phyloP scores from a whole-genome alignment of 331 rosid genomes.

The Erythrophleum ivorense region DNA sequence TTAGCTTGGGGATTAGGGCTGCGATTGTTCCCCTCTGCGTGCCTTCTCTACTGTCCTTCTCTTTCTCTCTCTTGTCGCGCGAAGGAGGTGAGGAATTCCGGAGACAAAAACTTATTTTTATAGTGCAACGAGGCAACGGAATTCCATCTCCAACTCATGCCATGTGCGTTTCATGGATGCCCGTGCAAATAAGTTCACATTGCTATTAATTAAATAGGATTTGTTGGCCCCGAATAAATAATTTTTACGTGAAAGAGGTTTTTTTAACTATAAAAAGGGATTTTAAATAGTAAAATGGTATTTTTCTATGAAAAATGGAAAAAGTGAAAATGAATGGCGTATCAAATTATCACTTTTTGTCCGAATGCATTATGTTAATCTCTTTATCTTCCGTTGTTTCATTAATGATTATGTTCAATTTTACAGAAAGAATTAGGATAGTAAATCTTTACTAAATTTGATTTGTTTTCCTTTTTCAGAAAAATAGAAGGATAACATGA shows the following conservation, averaged over 20 bases:
- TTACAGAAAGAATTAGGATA: too few species aligned
- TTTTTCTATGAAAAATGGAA: too few species aligned
- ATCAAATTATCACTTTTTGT: too few species aligned
- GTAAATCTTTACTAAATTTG: too few species aligned
- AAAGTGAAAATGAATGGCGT: too few species aligned
- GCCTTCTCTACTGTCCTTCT: conserved; percentile 1
- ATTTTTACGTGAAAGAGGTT: not conserved
- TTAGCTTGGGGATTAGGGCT: conserved; percentile 29
- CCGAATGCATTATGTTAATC: too few species aligned
- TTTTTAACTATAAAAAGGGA: too few species aligned
- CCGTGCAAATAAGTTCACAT: not conserved
- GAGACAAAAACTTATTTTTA: not conserved
- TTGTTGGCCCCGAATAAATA: not conserved
- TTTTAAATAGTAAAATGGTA: too few species aligned
- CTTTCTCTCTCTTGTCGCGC: not conserved
- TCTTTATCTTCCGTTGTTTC: too few species aligned
- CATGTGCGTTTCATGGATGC: conserved; percentile 8
- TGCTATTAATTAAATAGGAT: not conserved
- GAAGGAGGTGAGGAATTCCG: not conserved
- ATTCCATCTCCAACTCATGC: not conserved
- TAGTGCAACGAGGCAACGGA: not conserved
- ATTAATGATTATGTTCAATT: too few species aligned
- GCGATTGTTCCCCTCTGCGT: conserved; percentile 25
- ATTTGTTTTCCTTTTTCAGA: too few species aligned
- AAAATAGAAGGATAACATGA: not conserved